Evolutionary conservation across 108 stramenopile genomes (phyloP).

Genomic region (Skeletonema tropicum): DNA sequence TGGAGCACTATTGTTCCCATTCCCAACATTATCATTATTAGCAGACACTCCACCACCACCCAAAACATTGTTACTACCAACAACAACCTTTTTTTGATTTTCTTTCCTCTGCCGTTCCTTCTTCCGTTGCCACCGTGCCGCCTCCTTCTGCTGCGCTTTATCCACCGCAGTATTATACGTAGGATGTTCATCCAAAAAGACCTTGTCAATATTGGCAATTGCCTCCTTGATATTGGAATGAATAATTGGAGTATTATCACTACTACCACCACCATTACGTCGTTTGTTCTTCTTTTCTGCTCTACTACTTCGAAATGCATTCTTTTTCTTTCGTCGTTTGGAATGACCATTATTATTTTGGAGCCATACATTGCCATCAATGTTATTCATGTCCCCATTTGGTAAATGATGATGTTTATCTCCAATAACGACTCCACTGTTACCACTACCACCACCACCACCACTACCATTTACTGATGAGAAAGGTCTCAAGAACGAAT

Average conservation of each 20-base stretch:
- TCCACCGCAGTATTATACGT: neutral
- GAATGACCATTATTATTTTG: neutral
- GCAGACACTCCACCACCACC: no score
- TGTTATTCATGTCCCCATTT: neutral
- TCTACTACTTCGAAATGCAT: neutral
- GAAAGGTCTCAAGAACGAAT: neutral
- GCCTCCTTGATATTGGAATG: conserved; percentile 24
- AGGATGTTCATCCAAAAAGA: conserved; percentile 21
- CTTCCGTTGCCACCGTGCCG: neutral
- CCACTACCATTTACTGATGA: neutral
- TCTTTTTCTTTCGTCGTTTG: neutral
- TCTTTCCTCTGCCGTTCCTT: neutral
- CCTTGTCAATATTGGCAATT: conserved; percentile 35
- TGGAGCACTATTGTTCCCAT: neutral
- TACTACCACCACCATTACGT: neutral
- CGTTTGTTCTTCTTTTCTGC: no score
- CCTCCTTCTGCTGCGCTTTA: neutral
- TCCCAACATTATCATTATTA: no score
- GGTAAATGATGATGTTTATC: conserved; percentile 13
- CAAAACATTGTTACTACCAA: neutral
- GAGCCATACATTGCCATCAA: neutral
- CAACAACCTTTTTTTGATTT: neutral
- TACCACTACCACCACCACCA: neutral
- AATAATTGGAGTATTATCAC: neutral
- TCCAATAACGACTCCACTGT: neutral